Conservation (phyloP, 768 basidiomycete genomes). For the Mycena floridula region DNA sequence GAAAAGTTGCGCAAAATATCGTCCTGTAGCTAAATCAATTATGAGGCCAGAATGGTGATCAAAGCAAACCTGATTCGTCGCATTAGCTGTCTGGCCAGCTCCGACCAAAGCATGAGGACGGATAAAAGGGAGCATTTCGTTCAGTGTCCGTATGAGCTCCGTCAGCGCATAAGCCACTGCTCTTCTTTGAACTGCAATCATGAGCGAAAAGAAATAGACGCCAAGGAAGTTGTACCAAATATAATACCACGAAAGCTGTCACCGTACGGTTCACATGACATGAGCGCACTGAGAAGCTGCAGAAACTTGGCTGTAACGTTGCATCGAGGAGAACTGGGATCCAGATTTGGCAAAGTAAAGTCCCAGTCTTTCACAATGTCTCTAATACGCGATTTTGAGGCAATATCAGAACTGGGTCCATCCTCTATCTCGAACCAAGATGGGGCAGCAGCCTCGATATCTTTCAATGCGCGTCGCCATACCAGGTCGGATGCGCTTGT, state of each 20-base stretch:
- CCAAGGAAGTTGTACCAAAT: too few relatives aligned
- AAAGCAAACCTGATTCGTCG: too few relatives aligned
- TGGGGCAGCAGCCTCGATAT: constrained; percentile 25
- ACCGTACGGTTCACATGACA: constrained; percentile 45
- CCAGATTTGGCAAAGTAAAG: constrained; percentile 58
- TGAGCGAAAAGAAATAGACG: constrained; percentile 5
- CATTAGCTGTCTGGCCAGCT: too few relatives aligned
- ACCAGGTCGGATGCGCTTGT: constrained; percentile 63
- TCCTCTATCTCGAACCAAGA: constrained; percentile 29
- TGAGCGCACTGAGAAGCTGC: constrained; percentile 53
- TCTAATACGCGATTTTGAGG: constrained; percentile 16
- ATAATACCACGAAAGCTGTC: constrained; percentile 60
- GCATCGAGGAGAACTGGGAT: constrained; percentile 47
- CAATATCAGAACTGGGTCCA: constrained; percentile 19
- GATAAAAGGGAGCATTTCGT: constrained; percentile 45
- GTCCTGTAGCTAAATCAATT: too few relatives aligned
- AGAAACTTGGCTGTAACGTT: constrained; percentile 69
- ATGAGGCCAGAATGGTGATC: too few relatives aligned
- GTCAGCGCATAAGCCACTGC: constrained; percentile 50
- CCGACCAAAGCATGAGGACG: constrained; percentile 44
- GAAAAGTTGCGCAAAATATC: constrained; percentile 45
- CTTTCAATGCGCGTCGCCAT: constrained; percentile 52
- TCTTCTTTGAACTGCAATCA: constrained; percentile 43
- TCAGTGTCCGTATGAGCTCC: constrained; percentile 51
- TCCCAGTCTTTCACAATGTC: constrained; percentile 50